phyloP scores from a whole-genome alignment of 2,329 filamentous ascomycete species.

The Alternaria conjuncta region DNA sequence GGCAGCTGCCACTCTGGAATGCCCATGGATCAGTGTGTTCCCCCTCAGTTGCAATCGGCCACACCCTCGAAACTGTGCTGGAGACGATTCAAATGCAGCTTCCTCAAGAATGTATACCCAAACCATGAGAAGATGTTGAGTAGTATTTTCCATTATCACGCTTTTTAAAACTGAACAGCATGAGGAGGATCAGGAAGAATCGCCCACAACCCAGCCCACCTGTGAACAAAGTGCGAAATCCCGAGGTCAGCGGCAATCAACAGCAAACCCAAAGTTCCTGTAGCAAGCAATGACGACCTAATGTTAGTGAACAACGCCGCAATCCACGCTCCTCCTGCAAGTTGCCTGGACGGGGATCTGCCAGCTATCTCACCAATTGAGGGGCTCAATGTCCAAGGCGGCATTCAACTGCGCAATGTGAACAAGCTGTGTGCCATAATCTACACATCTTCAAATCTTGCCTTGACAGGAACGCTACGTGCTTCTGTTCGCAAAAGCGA shows the following conservation, averaged over 20 bases:
- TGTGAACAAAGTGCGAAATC: background rate
- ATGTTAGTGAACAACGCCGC: background rate
- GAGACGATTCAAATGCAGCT: background rate
- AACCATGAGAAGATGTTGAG: background rate
- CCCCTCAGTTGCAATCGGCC: too few species aligned
- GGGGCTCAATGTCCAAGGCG: background rate
- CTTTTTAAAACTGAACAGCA: background rate
- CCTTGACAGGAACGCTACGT: rapidly evolving
- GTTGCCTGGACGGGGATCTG: background rate
- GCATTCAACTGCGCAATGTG: background rate
- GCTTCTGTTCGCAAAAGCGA: background rate
- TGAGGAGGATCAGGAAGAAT: background rate
- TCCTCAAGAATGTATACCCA: background rate
- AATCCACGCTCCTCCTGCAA: background rate
- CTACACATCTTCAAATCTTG: background rate
- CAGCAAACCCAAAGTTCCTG: background rate
- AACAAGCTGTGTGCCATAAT: background rate
- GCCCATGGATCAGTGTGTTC: background rate
- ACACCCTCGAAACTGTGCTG: background rate
- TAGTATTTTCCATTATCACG: background rate
- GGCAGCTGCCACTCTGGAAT: background rate
- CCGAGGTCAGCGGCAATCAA: background rate
- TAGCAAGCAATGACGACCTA: background rate
- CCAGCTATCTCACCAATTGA: background rate
- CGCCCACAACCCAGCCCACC: background rate